Evolutionary conservation across 306 rosid species (phyloP), one percentile per base, ranked within the genome.

Genomic region (Malus sieversii): DNA sequence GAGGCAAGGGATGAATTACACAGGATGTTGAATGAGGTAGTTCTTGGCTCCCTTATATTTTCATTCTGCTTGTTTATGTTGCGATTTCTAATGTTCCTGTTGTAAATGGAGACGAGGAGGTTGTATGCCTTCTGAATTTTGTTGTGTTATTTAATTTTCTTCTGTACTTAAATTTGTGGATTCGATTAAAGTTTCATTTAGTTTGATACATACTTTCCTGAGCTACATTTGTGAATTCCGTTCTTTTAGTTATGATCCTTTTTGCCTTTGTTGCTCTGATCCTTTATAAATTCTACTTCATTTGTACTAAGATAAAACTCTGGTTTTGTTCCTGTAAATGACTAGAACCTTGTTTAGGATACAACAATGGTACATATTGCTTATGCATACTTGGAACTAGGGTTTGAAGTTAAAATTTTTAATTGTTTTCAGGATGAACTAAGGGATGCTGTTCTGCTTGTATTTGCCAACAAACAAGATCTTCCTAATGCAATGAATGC

Each of bases 401-500:
- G 40, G 75, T 33, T 70, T 15, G 45, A 18, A 80, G 71, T 66
- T 63, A 30, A 55, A 61, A 62, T 75, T 66, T 68, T 72, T 22
- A 58, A 64, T 30, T 80, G 72, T 75, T 81, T 85, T 73, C 95
- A 93, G 98, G 98, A 93, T 76, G 98, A 93, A 82, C 92, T 93
- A 75, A 87, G 98, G 77, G 98, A 93, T 76, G 98, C 98, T 72
- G 98, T 93, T 83, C 81, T 93, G 89, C 98, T 93, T 72, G 98
- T 93, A 75, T 90, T 93, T 85, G 98, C 98, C 84, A 93, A 93
- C 92, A 93, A 93, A 84, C 96, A 93, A 93, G 98, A 94, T 94
- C 95, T 94, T 85, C 98, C 98, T 5, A 91, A 91, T 88, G 98
- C 97, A 71, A 94, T 92, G 98, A 94, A 87, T 88, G 98, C 98